Evolutionary conservation across 2,329 filamentous ascomycete species (phyloP).

Genomic region (Ophiocordyceps camponoti-leonardi): DNA sequence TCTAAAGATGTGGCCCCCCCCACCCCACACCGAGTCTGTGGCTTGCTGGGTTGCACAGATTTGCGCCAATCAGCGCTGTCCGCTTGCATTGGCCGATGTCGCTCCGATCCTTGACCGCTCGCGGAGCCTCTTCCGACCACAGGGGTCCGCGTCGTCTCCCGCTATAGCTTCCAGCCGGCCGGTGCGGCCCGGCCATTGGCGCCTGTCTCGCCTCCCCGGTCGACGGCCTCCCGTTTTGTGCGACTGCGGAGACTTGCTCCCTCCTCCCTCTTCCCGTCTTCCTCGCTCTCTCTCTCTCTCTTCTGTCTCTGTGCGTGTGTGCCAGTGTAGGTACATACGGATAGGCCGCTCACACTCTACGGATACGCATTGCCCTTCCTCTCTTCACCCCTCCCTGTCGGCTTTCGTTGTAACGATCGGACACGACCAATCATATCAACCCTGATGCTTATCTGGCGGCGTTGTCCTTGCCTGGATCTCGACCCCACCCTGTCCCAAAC

Average conservation of each 20-base stretch:
- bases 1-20: too few species aligned
- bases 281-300: neutral
- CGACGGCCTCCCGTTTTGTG: neutral
- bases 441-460: constrained; percentile 24
- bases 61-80: constrained; percentile 12
- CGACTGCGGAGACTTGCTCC: too few species aligned
- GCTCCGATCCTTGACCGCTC: neutral
- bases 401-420: neutral
- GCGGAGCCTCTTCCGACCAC: neutral
- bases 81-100: constrained; percentile 7
- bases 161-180: neutral
- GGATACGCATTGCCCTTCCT: too few species aligned
- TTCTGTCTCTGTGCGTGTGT: too few species aligned
- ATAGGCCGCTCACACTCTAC: too few species aligned
- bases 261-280: neutral
- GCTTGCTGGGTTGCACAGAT: constrained; percentile 18
- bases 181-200: neutral
- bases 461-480: constrained; percentile 4
- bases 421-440: constrained; percentile 18
- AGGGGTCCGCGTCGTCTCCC: neutral
- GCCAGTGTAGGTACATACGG: neutral
- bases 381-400: neutral
- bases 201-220: neutral
- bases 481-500: constrained; percentile 3
- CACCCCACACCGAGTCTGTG: too few species aligned